These are phyloP conservation scores for Chalciporus pseudorubinellus DNA, from an alignment of 768 basidiomycete species.

Conservation along the genomic window DNA sequence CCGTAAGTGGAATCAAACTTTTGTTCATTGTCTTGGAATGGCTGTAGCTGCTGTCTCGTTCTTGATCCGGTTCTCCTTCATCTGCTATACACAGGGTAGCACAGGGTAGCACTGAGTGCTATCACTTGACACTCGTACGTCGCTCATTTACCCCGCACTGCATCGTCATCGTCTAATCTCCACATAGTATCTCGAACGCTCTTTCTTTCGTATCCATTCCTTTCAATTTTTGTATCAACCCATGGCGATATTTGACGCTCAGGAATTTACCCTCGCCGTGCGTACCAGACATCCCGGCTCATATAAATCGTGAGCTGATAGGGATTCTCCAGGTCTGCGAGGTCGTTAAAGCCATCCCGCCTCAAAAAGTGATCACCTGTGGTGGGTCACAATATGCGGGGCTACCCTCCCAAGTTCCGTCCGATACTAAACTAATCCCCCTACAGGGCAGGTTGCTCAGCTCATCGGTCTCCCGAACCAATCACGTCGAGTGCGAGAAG, in stretches of 20 bases:
- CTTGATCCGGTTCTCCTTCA: neutral
- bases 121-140: neutral
- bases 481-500: constrained; percentile 76
- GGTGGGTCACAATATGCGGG: constrained; percentile 24
- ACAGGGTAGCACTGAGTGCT: neutral
- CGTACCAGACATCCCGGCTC: neutral
- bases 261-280: constrained; percentile 17
- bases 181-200: neutral
- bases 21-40: too few relatives aligned
- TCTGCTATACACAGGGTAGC: neutral
- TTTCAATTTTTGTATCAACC: neutral
- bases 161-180: neutral
- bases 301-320: neutral
- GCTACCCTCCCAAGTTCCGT: neutral
- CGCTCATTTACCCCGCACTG: neutral
- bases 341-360: constrained; percentile 61
- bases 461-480: constrained; percentile 71
- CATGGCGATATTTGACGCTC: neutral
- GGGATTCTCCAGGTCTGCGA: constrained; percentile 55
- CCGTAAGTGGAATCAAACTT: too few relatives aligned
- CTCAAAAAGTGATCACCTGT: constrained; percentile 64
- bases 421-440: neutral
- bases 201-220: neutral
- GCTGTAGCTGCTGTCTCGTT: too few relatives aligned
- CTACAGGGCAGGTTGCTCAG: constrained; percentile 61